Evolutionary conservation across 192 early-diverging fungal species (phyloP), one percentile per base, ranked within the genome.

Genomic region (Linnemannia zychae): DNA sequence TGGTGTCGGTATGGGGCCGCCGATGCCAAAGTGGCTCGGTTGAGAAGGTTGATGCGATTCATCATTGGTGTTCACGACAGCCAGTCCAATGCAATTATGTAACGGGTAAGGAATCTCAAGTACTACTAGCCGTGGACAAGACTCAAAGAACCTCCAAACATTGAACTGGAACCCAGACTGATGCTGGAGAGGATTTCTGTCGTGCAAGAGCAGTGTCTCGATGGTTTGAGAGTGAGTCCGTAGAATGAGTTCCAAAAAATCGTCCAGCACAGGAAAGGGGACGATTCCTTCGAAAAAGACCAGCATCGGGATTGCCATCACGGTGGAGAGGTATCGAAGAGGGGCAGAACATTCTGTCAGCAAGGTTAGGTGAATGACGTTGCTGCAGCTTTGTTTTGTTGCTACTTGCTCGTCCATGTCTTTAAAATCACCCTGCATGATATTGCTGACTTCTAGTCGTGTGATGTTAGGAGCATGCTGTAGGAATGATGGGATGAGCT

Each of bases 131-230:
- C 37, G 44, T 7, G 81, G 75, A 66, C 75, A 82, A 6, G 9
- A 50, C 40, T 82, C 81, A 17, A 82, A 70, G 50, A 82, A 40
- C 37, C 68, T 24, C 81, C 81, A 82, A n/a, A 82, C 18, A 60
- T 77, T 77, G n/a, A 82, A 82, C 31, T 49, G 66, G 31, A 74
- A 52, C 7, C 52, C 37, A 5, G 60, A 18, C 0, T 34, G 38
- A 18, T 53, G 20, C 6, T 57, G 52, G 11, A 63, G 28, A 4
- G 57, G 49, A 4, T 11, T 82, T 70, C 5, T 46, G 6, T 68
- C 53, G 0, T 17, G 38, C 46, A 82, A 31, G 7, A 70, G 48
- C 9, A 82, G 34, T 9, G n/a, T 16, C 37, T 82, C 75, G 12
- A 82, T 76, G 2, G 75, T 65, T 1, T 72, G 31, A 1, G 70